Conservation (phyloP, 2,329 filamentous ascomycete species). For the Colletotrichum musicola region DNA sequence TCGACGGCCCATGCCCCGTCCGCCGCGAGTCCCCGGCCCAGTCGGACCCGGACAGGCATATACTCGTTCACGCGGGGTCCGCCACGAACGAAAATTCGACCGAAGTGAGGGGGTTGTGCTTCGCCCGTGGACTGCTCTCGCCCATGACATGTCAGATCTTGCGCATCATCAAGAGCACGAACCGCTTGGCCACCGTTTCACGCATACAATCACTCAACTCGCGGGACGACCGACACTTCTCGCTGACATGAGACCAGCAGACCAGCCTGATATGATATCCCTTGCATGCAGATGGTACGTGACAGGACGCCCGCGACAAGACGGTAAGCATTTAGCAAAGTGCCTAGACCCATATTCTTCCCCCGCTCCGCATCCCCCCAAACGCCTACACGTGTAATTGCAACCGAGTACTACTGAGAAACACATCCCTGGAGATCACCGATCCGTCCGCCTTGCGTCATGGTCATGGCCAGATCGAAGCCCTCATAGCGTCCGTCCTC, state of each 20-base stretch:
- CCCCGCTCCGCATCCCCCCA: too few species aligned
- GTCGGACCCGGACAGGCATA: background rate
- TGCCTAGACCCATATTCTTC: conserved; percentile 11
- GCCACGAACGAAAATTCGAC: conserved; percentile 1
- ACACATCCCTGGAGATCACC: background rate
- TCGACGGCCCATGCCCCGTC: background rate
- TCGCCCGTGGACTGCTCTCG: background rate
- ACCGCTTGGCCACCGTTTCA: conserved; percentile 3
- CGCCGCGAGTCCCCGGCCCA: background rate
- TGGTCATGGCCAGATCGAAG: conserved; percentile 38
- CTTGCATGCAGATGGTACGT: conserved; percentile 34
- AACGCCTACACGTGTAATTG: background rate
- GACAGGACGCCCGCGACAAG: conserved; percentile 14
- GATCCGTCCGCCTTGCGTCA: conserved; percentile 9
- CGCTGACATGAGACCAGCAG: conserved; percentile 25
- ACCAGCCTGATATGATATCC: conserved; percentile 24
- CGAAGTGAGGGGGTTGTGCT: conserved; percentile 20
- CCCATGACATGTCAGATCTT: conserved; percentile 25
- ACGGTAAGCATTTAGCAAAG: conserved; percentile 31
- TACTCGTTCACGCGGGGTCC: background rate
- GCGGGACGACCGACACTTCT: conserved; percentile 13
- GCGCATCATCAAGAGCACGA: background rate
- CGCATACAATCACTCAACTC: background rate
- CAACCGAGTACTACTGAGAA: background rate
- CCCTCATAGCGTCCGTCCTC: conserved; percentile 45